Conservation (phyloP, 2,329 filamentous ascomycete genomes). For the Blastomyces parvus region DNA sequence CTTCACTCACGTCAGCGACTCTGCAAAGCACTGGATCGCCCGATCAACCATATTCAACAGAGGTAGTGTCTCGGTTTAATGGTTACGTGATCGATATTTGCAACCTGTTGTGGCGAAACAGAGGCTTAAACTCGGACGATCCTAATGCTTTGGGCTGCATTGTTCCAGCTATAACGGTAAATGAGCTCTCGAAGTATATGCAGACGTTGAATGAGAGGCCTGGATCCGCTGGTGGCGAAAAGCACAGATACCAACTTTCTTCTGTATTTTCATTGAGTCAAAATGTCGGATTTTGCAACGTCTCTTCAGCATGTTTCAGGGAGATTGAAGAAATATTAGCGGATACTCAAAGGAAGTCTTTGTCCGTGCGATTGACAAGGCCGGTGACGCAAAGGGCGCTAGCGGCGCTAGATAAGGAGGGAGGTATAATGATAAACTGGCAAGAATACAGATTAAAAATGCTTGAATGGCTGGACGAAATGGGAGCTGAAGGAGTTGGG, state of each 20-base stretch:
- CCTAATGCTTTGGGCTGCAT: constrained; percentile 49
- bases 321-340: constrained; percentile 39
- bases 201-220: constrained; percentile 29
- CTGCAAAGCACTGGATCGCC: constrained; percentile 26
- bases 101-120: constrained; percentile 70
- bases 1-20: constrained; percentile 40
- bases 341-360: constrained; percentile 15
- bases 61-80: constrained; percentile 63
- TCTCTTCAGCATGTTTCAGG: constrained; percentile 41
- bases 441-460: constrained; percentile 67
- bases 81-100: constrained; percentile 79
- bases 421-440: constrained; percentile 60
- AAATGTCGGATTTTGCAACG: constrained; percentile 36
- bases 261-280: constrained; percentile 41
- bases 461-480: constrained; percentile 55
- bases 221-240: constrained; percentile 7
- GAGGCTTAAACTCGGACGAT: constrained; percentile 58
- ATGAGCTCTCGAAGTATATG: constrained; percentile 35
- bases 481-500: constrained; percentile 56
- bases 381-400: constrained; percentile 63
- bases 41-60: constrained; percentile 43
- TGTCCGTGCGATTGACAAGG: constrained; percentile 27
- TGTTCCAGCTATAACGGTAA: constrained; percentile 39
- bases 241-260: constrained; percentile 29
- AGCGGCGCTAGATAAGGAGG: constrained; percentile 50